phyloP scores from a whole-genome alignment of 352 stramenopile genomes.

The Aphanomyces cochlioides region DNA sequence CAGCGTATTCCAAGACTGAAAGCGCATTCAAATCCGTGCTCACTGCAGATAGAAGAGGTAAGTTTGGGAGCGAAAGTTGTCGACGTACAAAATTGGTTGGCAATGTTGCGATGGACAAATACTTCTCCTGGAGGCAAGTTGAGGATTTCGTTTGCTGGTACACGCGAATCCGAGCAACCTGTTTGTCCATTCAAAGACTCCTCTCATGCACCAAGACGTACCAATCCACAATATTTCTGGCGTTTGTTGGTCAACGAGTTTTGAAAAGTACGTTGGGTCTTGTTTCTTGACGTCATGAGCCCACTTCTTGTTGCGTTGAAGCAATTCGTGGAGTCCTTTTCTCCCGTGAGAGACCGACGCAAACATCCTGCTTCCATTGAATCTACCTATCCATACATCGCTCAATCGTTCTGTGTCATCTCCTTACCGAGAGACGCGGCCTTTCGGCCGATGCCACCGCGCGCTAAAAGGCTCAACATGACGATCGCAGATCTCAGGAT shows the following conservation, averaged over 20 bases:
- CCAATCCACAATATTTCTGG: constrained; percentile 89
- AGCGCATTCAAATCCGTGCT: constrained; percentile 67
- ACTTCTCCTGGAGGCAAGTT: constrained; percentile 76
- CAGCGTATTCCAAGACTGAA: constrained; percentile 76
- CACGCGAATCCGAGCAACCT: constrained; percentile 82
- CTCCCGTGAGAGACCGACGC: constrained; percentile 20
- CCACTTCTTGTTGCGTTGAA: constrained; percentile 64
- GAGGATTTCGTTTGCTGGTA: constrained; percentile 85
- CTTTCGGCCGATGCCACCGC: too few relatives aligned
- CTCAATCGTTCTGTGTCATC: too few relatives aligned
- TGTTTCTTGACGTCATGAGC: constrained; percentile 63
- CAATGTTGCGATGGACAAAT: constrained; percentile 91
- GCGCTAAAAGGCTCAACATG: too few relatives aligned
- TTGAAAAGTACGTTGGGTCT: constrained; percentile 78
- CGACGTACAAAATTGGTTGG: constrained; percentile 43
- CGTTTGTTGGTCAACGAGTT: constrained; percentile 68
- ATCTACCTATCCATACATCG: too few relatives aligned
- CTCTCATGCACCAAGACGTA: neutral
- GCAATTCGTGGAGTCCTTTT: constrained; percentile 27
- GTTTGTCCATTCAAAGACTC: neutral
- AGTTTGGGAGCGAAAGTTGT: too few relatives aligned
- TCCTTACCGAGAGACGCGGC: too few relatives aligned
- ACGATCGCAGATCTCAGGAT: too few relatives aligned
- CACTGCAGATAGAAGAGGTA: constrained; percentile 35
- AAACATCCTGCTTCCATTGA: neutral